These are phyloP conservation scores for Meyerozyma smithsonii DNA, from an alignment of 1,139 yeast genomes.

Conservation along the genomic window DNA sequence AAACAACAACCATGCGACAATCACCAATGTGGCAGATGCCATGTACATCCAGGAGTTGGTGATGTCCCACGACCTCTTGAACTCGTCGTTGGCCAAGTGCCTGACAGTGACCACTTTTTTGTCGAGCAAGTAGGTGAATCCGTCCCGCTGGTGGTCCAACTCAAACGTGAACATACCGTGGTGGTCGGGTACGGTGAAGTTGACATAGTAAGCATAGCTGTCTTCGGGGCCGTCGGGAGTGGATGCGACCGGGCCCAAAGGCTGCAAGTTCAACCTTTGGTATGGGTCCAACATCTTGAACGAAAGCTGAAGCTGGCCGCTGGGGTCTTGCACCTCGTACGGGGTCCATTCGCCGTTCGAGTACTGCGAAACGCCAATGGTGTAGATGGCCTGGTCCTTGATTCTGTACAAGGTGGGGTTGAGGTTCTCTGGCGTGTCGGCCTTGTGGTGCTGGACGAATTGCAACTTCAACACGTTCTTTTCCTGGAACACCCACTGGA, in stretches of 20 bases:
- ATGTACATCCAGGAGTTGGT: conserved; percentile 91
- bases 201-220: conserved; percentile 28
- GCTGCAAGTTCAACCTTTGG: conserved; percentile 63
- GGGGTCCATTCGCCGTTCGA: conserved; percentile 65
- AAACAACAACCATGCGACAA: conserved; percentile 71
- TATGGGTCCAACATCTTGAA: conserved; percentile 93
- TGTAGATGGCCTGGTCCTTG: conserved; percentile 61
- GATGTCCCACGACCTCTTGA: conserved; percentile 89
- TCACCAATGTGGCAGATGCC: conserved; percentile 64
- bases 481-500: conserved; percentile 74
- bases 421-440: conserved; percentile 33
- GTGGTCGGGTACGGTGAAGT: conserved; percentile 83
- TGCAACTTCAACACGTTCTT: conserved; percentile 58
- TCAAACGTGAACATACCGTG: conserved; percentile 94
- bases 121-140: conserved; percentile 63
- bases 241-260: conserved; percentile 37
- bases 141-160: conserved; percentile 77
- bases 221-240: conserved; percentile 45
- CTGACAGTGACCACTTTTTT: conserved; percentile 76
- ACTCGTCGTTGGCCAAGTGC: conserved; percentile 95
- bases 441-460: conserved; percentile 48
- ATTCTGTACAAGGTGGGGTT: conserved; percentile 60
- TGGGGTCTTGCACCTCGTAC: conserved; percentile 38
- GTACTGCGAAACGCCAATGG: conserved; percentile 67
- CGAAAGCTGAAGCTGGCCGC: conserved; percentile 70